Evolutionary conservation across 345 rosid species (phyloP), one percentile per base, ranked within the genome.

Genomic region (Leavenworthia alabamica): DNA sequence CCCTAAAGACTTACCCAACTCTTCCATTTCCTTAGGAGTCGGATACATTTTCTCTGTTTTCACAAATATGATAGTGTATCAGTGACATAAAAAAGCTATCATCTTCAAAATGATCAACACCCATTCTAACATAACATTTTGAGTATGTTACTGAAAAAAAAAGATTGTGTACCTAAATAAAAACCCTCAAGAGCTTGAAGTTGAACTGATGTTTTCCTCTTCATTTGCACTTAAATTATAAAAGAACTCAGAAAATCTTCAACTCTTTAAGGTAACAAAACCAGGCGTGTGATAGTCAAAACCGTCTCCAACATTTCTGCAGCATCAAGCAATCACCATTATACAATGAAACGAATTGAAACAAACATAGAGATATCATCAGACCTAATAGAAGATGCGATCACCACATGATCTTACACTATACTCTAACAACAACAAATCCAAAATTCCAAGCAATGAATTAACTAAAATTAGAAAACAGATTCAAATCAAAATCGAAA

Each of bases 161-260:
- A 56, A 50, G 16, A 40, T 14, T 13, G 12, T 3, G 4, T 22
- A 89, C 97, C 88, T 41, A 78, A 73, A 74, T 82, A 92, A 59
- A 81, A 77, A 41, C 65, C 60, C 73, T 82, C 85, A 31, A 93
- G 94, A 41, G 88, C 82, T 73, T 80, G 71, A 77, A 82, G 80
- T 78, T 86, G 97, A 35, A 56, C 67, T 14, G 82, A 77, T 14
- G 96, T 77, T 77, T 93, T 89, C 73, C 78, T 89, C 86, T 80
- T 86, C 78, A 72, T 78, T 35, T 79, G 79, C 6, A 20, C 40
- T 14, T 14, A 29, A 29, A 36, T 36, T 50, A 50, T n/a, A n/a
- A n/a, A n/a, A 24, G 27, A 39, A 31, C 16, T 31, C 48, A 51
- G 2, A 7, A 15, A 41, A 10, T 32, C 24, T 46, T 42, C 1